Percentiles rank a stretch among this genome's conserved stretches.
Evolutionary conservation across 768 basidiomycete genomes (phyloP).

Genomic region (Termitomyces sp.): DNA sequence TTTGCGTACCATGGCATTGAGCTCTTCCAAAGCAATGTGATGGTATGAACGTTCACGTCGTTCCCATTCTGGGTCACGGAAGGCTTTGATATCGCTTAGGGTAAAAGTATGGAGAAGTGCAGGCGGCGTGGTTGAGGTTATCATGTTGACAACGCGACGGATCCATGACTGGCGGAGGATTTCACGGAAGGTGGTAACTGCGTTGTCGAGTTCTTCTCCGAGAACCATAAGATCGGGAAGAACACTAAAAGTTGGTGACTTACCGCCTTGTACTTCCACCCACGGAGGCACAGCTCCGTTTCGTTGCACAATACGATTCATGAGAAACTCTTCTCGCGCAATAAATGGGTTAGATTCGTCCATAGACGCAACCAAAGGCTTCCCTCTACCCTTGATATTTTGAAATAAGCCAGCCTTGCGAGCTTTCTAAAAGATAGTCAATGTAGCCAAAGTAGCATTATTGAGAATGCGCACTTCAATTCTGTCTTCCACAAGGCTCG

Average conservation of each 20-base stretch:
- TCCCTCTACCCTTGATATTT: constrained; percentile 61
- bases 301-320: constrained; percentile 81
- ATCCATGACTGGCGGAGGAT: constrained; percentile 66
- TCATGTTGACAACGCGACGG: constrained; percentile 64
- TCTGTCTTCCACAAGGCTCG: constrained; percentile 67
- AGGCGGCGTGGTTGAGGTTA: constrained; percentile 42
- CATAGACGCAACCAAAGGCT: constrained; percentile 29
- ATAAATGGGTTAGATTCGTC: constrained; percentile 56
- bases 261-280: constrained; percentile 77
- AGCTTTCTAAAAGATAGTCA: constrained; percentile 42
- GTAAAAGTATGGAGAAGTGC: constrained; percentile 31
- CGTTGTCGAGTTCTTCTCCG: constrained; percentile 57
- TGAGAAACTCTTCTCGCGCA: constrained; percentile 71
- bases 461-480: constrained; percentile 54
- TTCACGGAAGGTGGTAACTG: constrained; percentile 57
- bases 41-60: constrained; percentile 63
- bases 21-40: constrained; percentile 58
- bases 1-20: constrained; percentile 72
- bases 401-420: constrained; percentile 64
- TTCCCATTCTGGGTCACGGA: constrained; percentile 71
- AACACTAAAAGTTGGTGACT: constrained; percentile 12
- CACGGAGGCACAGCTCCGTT: constrained; percentile 84
- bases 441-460: background rate
- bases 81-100: constrained; percentile 29
- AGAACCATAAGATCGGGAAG: background rate